Percentiles rank a stretch among this genome's conserved stretches.
These are phyloP conservation scores for Nepenthes alata DNA, from an alignment of 179 eudicot genomes.

Conservation along the genomic window DNA sequence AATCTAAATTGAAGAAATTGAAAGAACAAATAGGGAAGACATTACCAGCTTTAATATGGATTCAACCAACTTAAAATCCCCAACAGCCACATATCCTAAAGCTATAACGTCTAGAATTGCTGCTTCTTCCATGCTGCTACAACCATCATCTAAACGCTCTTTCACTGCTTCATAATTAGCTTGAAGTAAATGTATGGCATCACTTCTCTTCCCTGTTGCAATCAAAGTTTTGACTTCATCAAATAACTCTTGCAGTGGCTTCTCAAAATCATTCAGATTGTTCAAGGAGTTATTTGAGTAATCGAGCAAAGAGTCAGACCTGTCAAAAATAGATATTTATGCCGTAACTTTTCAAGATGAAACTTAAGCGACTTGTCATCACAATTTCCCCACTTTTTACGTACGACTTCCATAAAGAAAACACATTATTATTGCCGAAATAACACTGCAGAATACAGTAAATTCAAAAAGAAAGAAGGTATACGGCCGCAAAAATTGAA, in stretches of 20 bases:
- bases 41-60: conserved; percentile 47
- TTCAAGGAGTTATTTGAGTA: conserved; percentile 26
- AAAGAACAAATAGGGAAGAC: background rate
- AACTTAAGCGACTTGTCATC: background rate
- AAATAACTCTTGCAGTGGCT: conserved; percentile 63
- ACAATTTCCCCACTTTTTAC: background rate
- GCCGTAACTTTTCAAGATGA: background rate
- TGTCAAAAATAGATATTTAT: conserved; percentile 16
- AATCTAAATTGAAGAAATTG: no score
- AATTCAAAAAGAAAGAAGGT: background rate
- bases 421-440: no score
- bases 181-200: background rate
- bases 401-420: background rate
- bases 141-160: conserved; percentile 22
- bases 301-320: conserved; percentile 35
- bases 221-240: conserved; percentile 67
- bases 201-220: conserved; percentile 34
- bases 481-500: background rate
- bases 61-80: conserved; percentile 47
- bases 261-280: conserved; percentile 47
- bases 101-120: conserved; percentile 70
- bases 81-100: conserved; percentile 62
- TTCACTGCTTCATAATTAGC: conserved; percentile 5
- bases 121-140: conserved; percentile 63
- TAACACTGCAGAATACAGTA: no score